Base-by-base conservation (phyloP, 352 stramenopile genomes). In the Globisporangium yorkense region DNA sequence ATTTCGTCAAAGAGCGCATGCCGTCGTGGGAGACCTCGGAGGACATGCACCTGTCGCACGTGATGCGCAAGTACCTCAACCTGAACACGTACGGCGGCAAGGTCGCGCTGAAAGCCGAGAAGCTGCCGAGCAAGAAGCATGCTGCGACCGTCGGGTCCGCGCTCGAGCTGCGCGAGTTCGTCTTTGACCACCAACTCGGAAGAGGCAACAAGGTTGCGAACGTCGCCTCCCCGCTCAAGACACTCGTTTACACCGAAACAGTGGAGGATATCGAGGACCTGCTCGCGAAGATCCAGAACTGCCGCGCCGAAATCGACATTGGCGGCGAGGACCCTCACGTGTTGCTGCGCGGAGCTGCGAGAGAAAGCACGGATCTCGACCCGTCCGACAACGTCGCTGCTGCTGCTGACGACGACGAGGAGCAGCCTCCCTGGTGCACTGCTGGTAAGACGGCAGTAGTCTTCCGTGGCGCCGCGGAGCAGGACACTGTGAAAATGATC, bases 51-150 rank as follows among this genome's bases (percentile, higher is more conserved):
- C 56, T 84, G 13, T 84, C 72, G 10, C 74, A 87, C 21, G 72
- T 84, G 7, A 72, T 84, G 70, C 69, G 74, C 41, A 87, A 87
- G 51, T 87, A 84, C 33, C 61, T 87, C 2, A 87, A 84, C 13
- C 40, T 87, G 9, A 84, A 87, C 63, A 81, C 70, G 48, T 87
- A 87, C 56, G 74, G 71, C 5, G 74, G 71, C 44, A 66, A 64
- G 45, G 74, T 84, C 15, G 77, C 77, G 16, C 46, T 81, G 7
- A 6, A 40, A 1, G 37, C 60, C 0, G 61, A 63, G 33, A 67
- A 57, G 39, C 62, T 79, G 29, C 74, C 70, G 1, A 51, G 47
- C 18, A 84, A 84, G 45, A 47, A 66, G 8, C 70, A 83, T 29
- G 61, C 72, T 12, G 76, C 74, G 21, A 87, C 74, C 0, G 62